Percentiles rank a stretch among this genome's conserved stretches.
Conservation (phyloP, 805 yeast genomes). For the Myxozyma geophila region DNA sequence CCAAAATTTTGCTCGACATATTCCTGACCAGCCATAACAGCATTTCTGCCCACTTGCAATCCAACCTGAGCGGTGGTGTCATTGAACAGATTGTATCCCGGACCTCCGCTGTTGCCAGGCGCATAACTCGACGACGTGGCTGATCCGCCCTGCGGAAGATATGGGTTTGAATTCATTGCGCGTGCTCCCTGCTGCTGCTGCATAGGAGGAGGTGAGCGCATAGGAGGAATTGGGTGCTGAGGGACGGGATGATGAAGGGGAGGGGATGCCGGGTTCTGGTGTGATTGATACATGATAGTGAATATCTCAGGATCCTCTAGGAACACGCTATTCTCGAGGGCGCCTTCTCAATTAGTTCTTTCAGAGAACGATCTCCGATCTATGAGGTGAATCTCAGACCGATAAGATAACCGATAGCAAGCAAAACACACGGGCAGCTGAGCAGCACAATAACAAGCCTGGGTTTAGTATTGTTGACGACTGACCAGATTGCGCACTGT, state of each 20-base stretch:
- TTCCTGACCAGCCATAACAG: conserved; percentile 79
- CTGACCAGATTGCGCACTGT: too few species aligned
- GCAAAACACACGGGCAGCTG: too few species aligned
- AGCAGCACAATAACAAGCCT: too few species aligned
- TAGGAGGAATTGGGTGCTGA: conserved; percentile 51
- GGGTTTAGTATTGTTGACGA: too few species aligned
- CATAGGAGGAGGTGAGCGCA: conserved; percentile 43
- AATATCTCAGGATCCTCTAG: neutral
- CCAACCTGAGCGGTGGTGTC: conserved; percentile 87
- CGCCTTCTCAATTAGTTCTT: neutral
- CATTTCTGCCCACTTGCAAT: conserved; percentile 83
- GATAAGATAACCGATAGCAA: too few species aligned
- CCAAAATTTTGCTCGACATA: conserved; percentile 73
- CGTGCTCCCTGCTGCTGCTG: conserved; percentile 14
- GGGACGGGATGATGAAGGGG: conserved; percentile 53
- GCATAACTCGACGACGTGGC: conserved; percentile 6
- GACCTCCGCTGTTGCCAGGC: conserved; percentile 14
- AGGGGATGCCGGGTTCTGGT: conserved; percentile 41
- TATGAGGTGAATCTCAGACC: too few species aligned
- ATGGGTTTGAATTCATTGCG: conserved; percentile 22
- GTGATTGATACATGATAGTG: conserved; percentile 33
- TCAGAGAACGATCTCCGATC: neutral
- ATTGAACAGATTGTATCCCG: conserved; percentile 53
- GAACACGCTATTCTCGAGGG: neutral
- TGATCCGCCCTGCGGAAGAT: conserved; percentile 15